Percentiles rank a stretch among this genome's conserved stretches.
Evolutionary conservation across 768 basidiomycete species (phyloP).

Genomic region (Wakefieldia striispora): DNA sequence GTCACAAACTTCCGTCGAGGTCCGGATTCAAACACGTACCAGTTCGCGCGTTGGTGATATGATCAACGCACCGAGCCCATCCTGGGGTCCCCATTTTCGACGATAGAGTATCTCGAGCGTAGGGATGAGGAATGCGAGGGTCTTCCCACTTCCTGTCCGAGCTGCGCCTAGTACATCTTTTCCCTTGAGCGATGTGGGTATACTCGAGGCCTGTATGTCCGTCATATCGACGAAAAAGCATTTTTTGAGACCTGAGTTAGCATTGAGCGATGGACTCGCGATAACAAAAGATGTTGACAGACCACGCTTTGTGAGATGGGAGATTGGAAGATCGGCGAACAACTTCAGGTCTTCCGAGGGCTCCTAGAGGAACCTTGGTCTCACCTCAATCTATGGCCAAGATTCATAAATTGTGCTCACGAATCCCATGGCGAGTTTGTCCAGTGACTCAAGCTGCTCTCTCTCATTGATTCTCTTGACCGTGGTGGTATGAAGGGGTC

Average conservation of each 20-base stretch:
- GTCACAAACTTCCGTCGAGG: constrained; percentile 4
- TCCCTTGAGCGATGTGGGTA: constrained; percentile 59
- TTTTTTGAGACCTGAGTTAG: constrained; percentile 70
- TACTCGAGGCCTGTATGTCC: constrained; percentile 63
- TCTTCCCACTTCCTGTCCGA: constrained; percentile 72
- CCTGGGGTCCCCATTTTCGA: constrained; percentile 67
- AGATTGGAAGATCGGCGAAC: constrained; percentile 79
- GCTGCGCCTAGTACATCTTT: constrained; percentile 70
- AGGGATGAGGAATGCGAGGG: constrained; percentile 69
- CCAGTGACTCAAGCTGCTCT: constrained; percentile 49
- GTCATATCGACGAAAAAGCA: constrained; percentile 87
- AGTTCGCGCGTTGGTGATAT: constrained; percentile 94
- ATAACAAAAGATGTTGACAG: neutral
- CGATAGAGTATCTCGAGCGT: constrained; percentile 63
- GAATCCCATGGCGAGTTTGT: constrained; percentile 47
- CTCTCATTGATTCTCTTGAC: constrained; percentile 45
- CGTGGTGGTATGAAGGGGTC: constrained; percentile 25
- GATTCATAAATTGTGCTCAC: constrained; percentile 36
- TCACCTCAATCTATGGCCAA: neutral
- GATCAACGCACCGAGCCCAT: constrained; percentile 83
- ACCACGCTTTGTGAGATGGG: constrained; percentile 74
- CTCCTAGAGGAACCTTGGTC: constrained; percentile 39
- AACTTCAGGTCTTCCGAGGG: constrained; percentile 44
- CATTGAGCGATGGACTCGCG: constrained; percentile 2
- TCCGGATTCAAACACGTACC: constrained; percentile 42